These are phyloP conservation scores for Phytopythium litorale DNA, from an alignment of 352 stramenopile species.

Conservation along the genomic window DNA sequence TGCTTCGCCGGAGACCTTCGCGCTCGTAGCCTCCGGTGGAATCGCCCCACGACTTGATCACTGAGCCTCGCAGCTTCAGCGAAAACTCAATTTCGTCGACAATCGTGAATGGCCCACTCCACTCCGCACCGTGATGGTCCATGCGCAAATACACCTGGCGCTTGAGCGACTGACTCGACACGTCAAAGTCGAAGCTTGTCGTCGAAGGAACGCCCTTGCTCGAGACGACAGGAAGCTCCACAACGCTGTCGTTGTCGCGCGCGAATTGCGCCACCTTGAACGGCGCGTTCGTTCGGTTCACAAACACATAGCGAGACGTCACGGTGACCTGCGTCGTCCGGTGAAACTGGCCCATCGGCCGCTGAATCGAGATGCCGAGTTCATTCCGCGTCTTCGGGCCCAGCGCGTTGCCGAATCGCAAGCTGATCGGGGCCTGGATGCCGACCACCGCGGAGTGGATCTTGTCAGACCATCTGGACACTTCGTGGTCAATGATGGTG, in stretches of 20 bases:
- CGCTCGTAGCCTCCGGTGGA: constrained; percentile 29
- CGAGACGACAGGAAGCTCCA: constrained; percentile 49
- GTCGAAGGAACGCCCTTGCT: constrained; percentile 31
- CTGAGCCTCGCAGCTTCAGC: constrained; percentile 62
- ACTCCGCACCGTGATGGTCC: constrained; percentile 67
- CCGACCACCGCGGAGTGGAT: constrained; percentile 84
- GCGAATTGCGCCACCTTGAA: constrained; percentile 79
- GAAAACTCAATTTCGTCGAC: constrained; percentile 87
- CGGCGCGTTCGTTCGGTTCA: constrained; percentile 73
- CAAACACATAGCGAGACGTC: constrained; percentile 82
- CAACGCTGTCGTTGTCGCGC: constrained; percentile 52
- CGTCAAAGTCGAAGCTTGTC: constrained; percentile 74
- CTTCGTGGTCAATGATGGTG: constrained; percentile 80
- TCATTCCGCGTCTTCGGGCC: constrained; percentile 69
- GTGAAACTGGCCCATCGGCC: constrained; percentile 83
- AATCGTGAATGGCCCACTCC: constrained; percentile 78
- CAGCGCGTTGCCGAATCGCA: constrained; percentile 73
- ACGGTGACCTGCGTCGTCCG: constrained; percentile 84
- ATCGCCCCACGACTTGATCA: constrained; percentile 46
- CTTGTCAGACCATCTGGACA: constrained; percentile 83
- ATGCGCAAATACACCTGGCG: constrained; percentile 72
- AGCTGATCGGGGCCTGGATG: constrained; percentile 72
- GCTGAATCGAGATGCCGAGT: constrained; percentile 83
- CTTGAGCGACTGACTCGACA: constrained; percentile 38
- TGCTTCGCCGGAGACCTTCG: constrained; percentile 40